These are phyloP conservation scores for Beauveria sp. DNA, from an alignment of 2,329 filamentous ascomycete species.

Conservation along the genomic window DNA sequence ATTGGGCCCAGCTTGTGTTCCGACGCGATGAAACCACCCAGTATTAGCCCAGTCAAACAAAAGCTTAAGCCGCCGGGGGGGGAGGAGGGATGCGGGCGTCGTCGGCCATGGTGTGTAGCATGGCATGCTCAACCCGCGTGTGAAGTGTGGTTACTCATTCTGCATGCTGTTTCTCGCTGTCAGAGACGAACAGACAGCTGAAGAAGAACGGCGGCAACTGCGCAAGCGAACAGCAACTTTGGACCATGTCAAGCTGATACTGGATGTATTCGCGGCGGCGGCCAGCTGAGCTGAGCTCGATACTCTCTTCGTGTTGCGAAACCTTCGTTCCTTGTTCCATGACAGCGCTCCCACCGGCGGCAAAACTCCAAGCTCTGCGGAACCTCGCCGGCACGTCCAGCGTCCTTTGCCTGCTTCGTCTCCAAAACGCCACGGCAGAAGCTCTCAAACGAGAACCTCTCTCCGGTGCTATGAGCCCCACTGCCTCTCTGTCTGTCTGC, in stretches of 20 bases:
- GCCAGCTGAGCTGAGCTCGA: neutral
- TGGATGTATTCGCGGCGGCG: neutral
- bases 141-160: conserved; percentile 2
- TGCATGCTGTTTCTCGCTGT: neutral
- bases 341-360: neutral
- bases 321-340: neutral
- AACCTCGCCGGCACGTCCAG: neutral
- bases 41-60: neutral
- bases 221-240: neutral
- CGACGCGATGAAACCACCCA: conserved; percentile 2
- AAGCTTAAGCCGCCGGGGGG: neutral
- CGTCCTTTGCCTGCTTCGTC: neutral
- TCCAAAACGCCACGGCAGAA: conserved; percentile 11
- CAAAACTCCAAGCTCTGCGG: conserved; percentile 3
- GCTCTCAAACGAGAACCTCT: conserved; percentile 10
- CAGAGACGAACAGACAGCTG: neutral
- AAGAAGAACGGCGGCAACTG: neutral
- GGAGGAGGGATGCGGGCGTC: neutral
- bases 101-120: neutral
- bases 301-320: neutral
- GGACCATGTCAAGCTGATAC: neutral
- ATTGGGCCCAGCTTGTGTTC: conserved; percentile 3
- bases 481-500: neutral
- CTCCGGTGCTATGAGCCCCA: conserved; percentile 10
- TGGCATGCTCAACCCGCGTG: neutral